These are phyloP conservation scores for Penicillium polonicum DNA, from an alignment of 2,329 filamentous ascomycete species.

Conservation along the genomic window DNA sequence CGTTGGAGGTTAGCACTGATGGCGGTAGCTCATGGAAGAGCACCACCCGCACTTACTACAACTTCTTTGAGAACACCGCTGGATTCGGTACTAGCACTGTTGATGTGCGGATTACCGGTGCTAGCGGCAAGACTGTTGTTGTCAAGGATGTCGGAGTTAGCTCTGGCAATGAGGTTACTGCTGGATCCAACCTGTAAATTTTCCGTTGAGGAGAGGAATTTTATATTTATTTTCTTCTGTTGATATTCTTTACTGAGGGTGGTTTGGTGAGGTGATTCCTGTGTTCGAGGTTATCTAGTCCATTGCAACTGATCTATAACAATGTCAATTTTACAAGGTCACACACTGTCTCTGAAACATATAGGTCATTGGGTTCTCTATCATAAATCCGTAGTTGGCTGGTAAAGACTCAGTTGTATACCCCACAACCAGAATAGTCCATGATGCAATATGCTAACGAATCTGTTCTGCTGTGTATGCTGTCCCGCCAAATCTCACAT, in stretches of 20 bases:
- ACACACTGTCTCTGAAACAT: background rate
- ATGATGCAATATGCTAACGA: background rate
- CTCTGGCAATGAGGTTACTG: constrained; percentile 22
- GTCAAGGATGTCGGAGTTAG: constrained; percentile 50
- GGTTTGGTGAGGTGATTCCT: background rate
- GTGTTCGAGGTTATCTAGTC: background rate
- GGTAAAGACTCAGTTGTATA: background rate
- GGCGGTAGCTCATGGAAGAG: constrained; percentile 58
- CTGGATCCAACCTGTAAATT: constrained; percentile 26
- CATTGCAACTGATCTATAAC: background rate
- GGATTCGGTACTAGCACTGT: constrained; percentile 58
- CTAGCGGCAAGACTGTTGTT: constrained; percentile 51
- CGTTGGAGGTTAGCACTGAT: constrained; percentile 62
- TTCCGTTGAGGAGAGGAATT: background rate
- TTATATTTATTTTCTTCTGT: background rate
- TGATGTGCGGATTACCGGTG: constrained; percentile 56
- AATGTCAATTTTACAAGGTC: background rate
- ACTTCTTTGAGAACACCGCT: constrained; percentile 61
- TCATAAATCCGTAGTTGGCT: background rate
- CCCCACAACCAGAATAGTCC: background rate
- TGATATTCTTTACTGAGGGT: background rate
- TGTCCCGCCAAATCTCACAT: background rate
- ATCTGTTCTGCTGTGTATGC: background rate
- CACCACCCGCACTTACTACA: constrained; percentile 56
- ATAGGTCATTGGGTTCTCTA: background rate